Evolutionary conservation across 495 filamentous ascomycete species (phyloP).

Genomic region (Rhizodiscina lignyota): DNA sequence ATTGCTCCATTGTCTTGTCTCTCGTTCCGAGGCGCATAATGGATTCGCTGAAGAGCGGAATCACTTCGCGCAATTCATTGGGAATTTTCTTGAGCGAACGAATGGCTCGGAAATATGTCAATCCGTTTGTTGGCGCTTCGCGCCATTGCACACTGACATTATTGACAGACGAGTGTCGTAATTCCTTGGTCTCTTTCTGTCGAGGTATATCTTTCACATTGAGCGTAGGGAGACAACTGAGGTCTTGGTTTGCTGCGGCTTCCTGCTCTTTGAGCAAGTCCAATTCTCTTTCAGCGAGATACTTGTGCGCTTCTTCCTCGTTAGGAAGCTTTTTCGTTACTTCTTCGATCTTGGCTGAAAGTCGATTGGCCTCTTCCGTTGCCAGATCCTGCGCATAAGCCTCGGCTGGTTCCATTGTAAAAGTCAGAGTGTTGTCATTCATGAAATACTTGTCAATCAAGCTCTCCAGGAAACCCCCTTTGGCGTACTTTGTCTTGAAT

Average conservation of each 20-base stretch:
- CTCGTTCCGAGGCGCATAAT: slow-evolving; percentile 86
- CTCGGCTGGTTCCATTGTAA: slow-evolving; percentile 81
- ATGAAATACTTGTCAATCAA: slow-evolving; percentile 80
- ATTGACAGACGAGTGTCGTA: slow-evolving; percentile 50
- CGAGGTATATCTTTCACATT: slow-evolving; percentile 78
- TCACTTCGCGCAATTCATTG: slow-evolving; percentile 64
- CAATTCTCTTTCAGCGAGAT: slow-evolving; percentile 59
- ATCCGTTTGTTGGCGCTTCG: slow-evolving; percentile 80
- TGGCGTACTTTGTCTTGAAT: slow-evolving; percentile 55
- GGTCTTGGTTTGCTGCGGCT: slow-evolving; percentile 61
- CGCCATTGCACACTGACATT: slow-evolving; percentile 71
- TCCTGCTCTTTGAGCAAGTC: slow-evolving; percentile 69
- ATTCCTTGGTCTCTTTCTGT: slow-evolving; percentile 47
- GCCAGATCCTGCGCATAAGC: slow-evolving; percentile 57
- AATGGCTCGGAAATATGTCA: slow-evolving; percentile 90
- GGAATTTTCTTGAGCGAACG: slow-evolving; percentile 66
- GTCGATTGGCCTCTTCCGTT: slow-evolving; percentile 56
- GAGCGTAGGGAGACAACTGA: slow-evolving; percentile 76
- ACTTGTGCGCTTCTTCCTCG: slow-evolving; percentile 48
- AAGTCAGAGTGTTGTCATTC: slow-evolving; percentile 71
- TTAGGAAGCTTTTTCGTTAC: slow-evolving; percentile 50
- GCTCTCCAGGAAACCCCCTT: slow-evolving; percentile 65
- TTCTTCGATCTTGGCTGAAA: slow-evolving; percentile 52
- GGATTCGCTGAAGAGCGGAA: slow-evolving; percentile 83
- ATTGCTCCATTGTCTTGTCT: slow-evolving; percentile 75